These are phyloP conservation scores for Achlya hypogyna DNA, from an alignment of 352 stramenopile species.

Conservation along the genomic window DNA sequence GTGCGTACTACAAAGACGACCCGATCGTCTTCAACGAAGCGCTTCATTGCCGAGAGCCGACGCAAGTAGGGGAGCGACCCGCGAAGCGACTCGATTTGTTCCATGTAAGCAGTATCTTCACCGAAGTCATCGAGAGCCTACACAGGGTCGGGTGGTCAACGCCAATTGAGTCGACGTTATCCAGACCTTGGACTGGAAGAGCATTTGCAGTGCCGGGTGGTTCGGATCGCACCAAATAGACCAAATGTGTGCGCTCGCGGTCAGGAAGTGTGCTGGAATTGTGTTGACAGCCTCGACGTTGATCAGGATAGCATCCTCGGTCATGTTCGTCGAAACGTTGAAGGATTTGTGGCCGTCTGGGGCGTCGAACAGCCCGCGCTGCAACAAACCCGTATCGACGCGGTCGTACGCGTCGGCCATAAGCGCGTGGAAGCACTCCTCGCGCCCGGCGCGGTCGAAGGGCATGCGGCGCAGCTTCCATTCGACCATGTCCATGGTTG, in stretches of 20 bases:
- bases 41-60: slow-evolving; percentile 3
- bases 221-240: slow-evolving; percentile 2
- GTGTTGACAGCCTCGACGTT: not conserved
- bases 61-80: not conserved
- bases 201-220: not conserved
- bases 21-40: slow-evolving; percentile 8
- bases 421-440: not conserved
- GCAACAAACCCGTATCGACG: slow-evolving; percentile 9
- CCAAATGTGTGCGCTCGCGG: not conserved
- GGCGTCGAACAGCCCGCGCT: not conserved
- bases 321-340: not conserved
- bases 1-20: slow-evolving; percentile 9
- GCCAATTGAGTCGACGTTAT: not conserved
- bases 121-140: not conserved
- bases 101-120: not conserved
- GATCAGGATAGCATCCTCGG: not conserved
- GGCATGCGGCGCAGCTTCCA: slow-evolving; percentile 7
- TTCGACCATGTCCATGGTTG: slow-evolving; percentile 5
- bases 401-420: slow-evolving; percentile 12
- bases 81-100: slow-evolving; percentile 5
- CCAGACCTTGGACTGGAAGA: not conserved
- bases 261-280: not conserved
- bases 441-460: not conserved
- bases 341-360: not conserved
- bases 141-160: not conserved